Evolutionary conservation across 371 early-diverging fungal species (phyloP).

Genomic region (Mortierella sp.): DNA sequence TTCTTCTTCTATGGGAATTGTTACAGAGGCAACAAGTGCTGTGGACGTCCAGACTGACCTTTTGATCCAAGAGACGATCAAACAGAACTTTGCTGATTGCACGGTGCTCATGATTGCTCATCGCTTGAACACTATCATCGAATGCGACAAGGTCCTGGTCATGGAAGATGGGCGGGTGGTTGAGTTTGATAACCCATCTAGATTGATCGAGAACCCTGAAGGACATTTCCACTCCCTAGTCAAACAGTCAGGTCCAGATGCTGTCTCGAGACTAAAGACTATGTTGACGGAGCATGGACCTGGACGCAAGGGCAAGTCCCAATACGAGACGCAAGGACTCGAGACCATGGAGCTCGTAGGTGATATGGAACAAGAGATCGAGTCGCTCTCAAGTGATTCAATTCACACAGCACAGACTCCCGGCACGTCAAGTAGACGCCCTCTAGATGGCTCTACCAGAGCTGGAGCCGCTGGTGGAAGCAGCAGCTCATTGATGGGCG

Average conservation of each 20-base stretch:
- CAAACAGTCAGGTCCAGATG: slow-evolving; percentile 51
- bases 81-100: slow-evolving; percentile 81
- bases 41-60: slow-evolving; percentile 77
- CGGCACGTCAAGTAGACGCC: too few species aligned
- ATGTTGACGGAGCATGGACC: slow-evolving; percentile 50
- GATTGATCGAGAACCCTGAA: slow-evolving; percentile 61
- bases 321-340: too few species aligned
- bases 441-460: too few species aligned
- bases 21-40: slow-evolving; percentile 62
- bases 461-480: too few species aligned
- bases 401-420: too few species aligned
- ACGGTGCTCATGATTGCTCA: slow-evolving; percentile 90
- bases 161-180: slow-evolving; percentile 80
- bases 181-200: slow-evolving; percentile 81
- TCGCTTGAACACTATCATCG: slow-evolving; percentile 83
- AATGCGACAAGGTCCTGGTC: slow-evolving; percentile 87
- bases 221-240: slow-evolving; percentile 68
- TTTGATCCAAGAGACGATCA: slow-evolving; percentile 83
- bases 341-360: too few species aligned
- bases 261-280: slow-evolving; percentile 48
- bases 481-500: too few species aligned
- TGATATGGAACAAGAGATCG: too few species aligned
- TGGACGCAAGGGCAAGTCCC: too few species aligned
- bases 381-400: too few species aligned
- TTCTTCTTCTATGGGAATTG: not conserved